phyloP scores from a whole-genome alignment of 306 rosid species.

The Trifolium fragiferum region DNA sequence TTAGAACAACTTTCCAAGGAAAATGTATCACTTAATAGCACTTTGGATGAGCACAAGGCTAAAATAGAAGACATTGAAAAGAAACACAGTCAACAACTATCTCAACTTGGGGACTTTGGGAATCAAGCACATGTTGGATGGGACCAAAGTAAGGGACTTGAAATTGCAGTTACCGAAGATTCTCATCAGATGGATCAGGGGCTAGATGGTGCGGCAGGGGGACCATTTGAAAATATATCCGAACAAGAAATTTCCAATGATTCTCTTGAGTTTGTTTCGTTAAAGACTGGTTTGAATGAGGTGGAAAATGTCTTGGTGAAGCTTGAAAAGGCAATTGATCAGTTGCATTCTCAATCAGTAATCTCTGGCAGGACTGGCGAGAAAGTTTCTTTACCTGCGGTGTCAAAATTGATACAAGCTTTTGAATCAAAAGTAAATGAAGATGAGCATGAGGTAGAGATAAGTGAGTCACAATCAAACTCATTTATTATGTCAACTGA shows the following conservation, averaged over 20 bases:
- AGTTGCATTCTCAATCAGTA: conserved; percentile 52
- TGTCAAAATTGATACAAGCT: conserved; percentile 87
- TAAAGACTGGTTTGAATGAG: conserved; percentile 62
- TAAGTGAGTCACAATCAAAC: conserved; percentile 46
- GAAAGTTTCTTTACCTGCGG: conserved; percentile 58
- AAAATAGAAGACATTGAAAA: conserved; percentile 54
- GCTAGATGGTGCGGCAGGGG: conserved; percentile 45
- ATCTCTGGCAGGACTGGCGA: conserved; percentile 53
- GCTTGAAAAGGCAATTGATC: conserved; percentile 70
- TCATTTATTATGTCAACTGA: conserved; percentile 52
- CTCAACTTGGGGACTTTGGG: conserved; percentile 49
- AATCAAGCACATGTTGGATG: conserved; percentile 44
- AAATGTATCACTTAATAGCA: conserved; percentile 59
- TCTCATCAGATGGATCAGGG: conserved; percentile 42
- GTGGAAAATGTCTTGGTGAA: conserved; percentile 57
- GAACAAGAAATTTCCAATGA: conserved; percentile 59
- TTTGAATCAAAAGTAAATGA: conserved; percentile 68
- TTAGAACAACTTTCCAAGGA: conserved; percentile 74
- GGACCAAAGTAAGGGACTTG: conserved; percentile 47
- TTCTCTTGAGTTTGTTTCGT: conserved; percentile 59
- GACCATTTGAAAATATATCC: conserved; percentile 37
- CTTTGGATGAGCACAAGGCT: conserved; percentile 63
- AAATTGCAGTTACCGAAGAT: conserved; percentile 46
- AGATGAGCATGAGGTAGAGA: conserved; percentile 68
- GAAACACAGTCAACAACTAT: conserved; percentile 42